Base-by-base conservation (phyloP, 148 eudicot genomes). In the Rhododendron ovatum region DNA sequence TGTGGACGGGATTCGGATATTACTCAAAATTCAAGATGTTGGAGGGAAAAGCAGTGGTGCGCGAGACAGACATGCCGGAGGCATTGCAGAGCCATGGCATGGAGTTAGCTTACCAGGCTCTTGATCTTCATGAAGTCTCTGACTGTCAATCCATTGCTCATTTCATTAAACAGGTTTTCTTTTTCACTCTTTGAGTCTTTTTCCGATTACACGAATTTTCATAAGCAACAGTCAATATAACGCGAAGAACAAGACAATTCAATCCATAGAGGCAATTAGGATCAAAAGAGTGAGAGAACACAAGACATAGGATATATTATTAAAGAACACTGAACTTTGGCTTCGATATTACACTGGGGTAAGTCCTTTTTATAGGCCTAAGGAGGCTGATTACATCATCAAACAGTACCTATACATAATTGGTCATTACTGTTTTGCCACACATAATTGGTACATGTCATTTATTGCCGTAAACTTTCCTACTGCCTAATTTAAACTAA, bases 21-120 rank as follows among this genome's bases (percentile, higher is more conserved):
- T 67, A 1, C 33, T 67, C 4, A 67, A 67, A 3, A 67, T 14
- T 30, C 20, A 71, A 83, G 59, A 83, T 83, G 85, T 69, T 83
- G 71, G 85, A 83, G 24, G 85, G 85, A 51, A 73, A 74, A 73
- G 65, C 65, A 84, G 45, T 33, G 20, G 63, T 71, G 45, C 43
- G 80, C 1, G 85, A 84, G 79, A 84, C 85, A 74, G 80, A 84
- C 63, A 84, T 84, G 85, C 63, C 65, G 35, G 65, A 73, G 65
- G 78, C 26, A 11, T 43, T 83, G 85, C 78, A 83, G 59, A 83
- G 78, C 59, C 78, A 83, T 69, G 85, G 30, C 57, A 67, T 69
- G 85, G 85, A 83, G 59, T 67, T 83, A 30, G 85, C 85, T 67
- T 74, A 73, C 80, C 65, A 50, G 80, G 80, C 79, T 73, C 85